Base-by-base conservation (phyloP, 768 basidiomycete species). In the Tulasnella sp. region DNA sequence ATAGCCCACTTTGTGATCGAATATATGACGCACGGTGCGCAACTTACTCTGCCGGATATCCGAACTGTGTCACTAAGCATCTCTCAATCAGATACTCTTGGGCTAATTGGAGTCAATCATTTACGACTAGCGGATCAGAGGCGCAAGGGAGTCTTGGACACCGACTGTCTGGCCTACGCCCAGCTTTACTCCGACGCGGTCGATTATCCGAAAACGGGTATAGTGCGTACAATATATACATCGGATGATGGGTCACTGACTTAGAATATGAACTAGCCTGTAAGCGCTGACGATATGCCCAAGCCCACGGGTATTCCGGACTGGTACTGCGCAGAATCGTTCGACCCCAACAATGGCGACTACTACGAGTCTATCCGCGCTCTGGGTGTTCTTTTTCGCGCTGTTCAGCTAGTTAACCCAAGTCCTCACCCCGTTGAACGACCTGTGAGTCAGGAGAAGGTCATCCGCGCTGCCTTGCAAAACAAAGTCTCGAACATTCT, bases 41-140 rank as follows among this genome's bases (percentile, higher is more conserved):
- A 67, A 26, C 32, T 3, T 9, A 65, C 19, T 3, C n/a, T 37
- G 5, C 26, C 14, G 17, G 34, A 26, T 16, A 12, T 19, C 34
- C 63, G n/a, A n/a, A 19, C 5, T n/a, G 11, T 34, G 29, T 39
- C 36, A n/a, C 34, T 16, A n/a, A n/a, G 3, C 26, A 3, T 37
- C 11, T 16, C 19, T 36, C 40, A 0, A 34, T 26, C 62, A 67
- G 77, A 76, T 62, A 29, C 52, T 11, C n/a, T 77, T 5, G 75
- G 76, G 1, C 65, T 76, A 5, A 72, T 78, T 22, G 74, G 75
- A 3, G 72, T 69, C 1, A 65, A 74, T 16, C 76, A 76, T 39
- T 74, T 77, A 1, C 65, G 42, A 12, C 69, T 75, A 39, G 77
- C 77, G n/a, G 77, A 78, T 65, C 70, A 65, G 19, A 47, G 72